phyloP scores from a whole-genome alignment of 1,139 yeast species.

The Diutina sp. region DNA sequence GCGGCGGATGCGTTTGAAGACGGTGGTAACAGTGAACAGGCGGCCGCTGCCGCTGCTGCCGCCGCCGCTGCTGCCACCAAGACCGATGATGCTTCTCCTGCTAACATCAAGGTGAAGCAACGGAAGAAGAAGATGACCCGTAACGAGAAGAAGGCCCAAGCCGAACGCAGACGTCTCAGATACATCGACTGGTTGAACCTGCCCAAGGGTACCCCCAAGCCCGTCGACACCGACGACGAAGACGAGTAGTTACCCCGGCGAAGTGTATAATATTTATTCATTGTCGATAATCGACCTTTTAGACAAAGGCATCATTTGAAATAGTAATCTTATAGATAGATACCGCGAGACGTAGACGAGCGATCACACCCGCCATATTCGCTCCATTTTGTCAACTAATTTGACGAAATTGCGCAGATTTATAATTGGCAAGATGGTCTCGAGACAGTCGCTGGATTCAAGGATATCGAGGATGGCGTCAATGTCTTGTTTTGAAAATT shows the following conservation, averaged over 20 bases:
- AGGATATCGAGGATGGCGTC: not conserved
- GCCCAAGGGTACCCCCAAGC: constrained; percentile 96
- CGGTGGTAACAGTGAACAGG: constrained; percentile 7
- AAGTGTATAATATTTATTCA: not conserved
- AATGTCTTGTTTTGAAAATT: not conserved
- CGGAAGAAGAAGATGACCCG: constrained; percentile 96
- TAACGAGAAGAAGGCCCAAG: constrained; percentile 85
- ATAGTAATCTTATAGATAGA: too few species aligned
- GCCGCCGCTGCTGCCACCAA: constrained; percentile 31
- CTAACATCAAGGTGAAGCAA: constrained; percentile 81
- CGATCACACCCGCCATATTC: not conserved
- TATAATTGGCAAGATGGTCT: not conserved
- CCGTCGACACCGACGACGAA: constrained; percentile 90
- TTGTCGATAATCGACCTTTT: not conserved
- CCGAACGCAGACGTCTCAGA: constrained; percentile 88
- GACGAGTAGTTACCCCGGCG: not conserved
- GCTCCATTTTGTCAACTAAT: not conserved
- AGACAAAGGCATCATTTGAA: too few species aligned
- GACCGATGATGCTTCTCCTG: constrained; percentile 83
- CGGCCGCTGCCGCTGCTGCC: constrained; percentile 26
- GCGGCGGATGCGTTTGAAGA: constrained; percentile 77
- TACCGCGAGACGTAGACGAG: too few species aligned
- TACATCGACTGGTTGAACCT: constrained; percentile 90
- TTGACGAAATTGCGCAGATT: not conserved
- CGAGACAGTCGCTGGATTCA: not conserved